Evolutionary conservation across 2,329 filamentous ascomycete genomes (phyloP).

Genomic region (Phyllosticta ampelicida): DNA sequence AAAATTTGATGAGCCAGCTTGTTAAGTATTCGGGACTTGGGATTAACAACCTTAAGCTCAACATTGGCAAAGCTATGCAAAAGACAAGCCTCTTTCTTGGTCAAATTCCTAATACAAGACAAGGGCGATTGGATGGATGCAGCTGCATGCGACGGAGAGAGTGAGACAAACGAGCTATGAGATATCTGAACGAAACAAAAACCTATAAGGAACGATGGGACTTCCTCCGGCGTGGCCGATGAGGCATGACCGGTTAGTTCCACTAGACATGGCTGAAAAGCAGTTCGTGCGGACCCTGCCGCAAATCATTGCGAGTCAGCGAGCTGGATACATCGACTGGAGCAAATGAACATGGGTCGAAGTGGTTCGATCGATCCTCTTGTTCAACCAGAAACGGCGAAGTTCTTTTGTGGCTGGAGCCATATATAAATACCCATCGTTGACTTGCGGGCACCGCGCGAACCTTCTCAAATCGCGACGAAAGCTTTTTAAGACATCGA

Average conservation of each 20-base stretch:
- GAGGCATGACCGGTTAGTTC: neutral
- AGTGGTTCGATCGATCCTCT: too few relatives aligned
- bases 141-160: neutral
- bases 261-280: neutral
- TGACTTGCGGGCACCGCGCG: neutral
- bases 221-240: neutral
- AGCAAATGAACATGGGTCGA: too few relatives aligned
- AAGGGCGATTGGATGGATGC: neutral
- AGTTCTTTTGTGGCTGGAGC: neutral
- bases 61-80: too few relatives aligned
- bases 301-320: neutral
- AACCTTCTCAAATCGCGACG: neutral
- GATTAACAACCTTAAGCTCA: too few relatives aligned
- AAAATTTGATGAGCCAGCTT: too few relatives aligned
- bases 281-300: neutral
- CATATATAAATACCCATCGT: neutral
- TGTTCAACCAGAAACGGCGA: too few relatives aligned
- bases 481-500: conserved; percentile 12
- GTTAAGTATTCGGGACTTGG: too few relatives aligned
- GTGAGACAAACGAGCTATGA: neutral
- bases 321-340: too few relatives aligned
- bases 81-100: too few relatives aligned
- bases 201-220: neutral
- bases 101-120: too few relatives aligned
- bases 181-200: neutral